These are phyloP conservation scores for Ophiostoma ips DNA, from an alignment of 2,329 filamentous ascomycete species.

Conservation along the genomic window DNA sequence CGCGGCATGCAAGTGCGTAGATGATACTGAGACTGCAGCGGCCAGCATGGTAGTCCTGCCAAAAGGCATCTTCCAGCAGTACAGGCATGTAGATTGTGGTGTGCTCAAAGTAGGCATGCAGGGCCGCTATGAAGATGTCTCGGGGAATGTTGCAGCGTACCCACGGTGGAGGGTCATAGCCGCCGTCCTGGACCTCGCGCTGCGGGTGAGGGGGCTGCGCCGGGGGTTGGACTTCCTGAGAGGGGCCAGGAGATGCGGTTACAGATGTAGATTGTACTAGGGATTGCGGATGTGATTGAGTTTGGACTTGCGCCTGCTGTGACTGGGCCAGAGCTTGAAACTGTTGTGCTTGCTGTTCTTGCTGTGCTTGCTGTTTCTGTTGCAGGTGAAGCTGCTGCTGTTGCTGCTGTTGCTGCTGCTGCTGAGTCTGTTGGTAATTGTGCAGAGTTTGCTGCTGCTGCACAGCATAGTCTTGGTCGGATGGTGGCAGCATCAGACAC, in stretches of 20 bases:
- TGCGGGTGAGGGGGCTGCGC: not conserved
- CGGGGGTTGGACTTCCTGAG: no score
- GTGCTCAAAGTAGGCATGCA: constrained; percentile 16
- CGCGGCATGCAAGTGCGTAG: constrained; percentile 16
- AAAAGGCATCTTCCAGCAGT: constrained; percentile 16
- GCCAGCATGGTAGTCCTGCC: constrained; percentile 15
- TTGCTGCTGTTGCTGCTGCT: not conserved
- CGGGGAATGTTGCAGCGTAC: constrained; percentile 5
- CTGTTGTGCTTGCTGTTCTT: not conserved
- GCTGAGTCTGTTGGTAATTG: not conserved
- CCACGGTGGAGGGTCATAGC: constrained; percentile 7
- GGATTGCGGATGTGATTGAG: not conserved
- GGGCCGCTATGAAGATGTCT: constrained; percentile 8
- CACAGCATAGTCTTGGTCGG: not conserved
- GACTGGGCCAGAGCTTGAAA: not conserved
- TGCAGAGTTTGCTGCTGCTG: constrained; percentile 2
- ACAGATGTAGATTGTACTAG: not conserved
- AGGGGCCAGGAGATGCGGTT: not conserved
- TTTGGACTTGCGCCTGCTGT: not conserved
- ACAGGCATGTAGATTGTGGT: constrained; percentile 15
- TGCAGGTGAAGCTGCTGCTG: not conserved
- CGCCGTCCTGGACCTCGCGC: not conserved
- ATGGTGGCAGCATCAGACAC: not conserved
- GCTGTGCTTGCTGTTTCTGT: not conserved
- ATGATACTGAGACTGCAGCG: constrained; percentile 14